phyloP scores from a whole-genome alignment of 2,329 filamentous ascomycete species.

The Emmonsia crescens region DNA sequence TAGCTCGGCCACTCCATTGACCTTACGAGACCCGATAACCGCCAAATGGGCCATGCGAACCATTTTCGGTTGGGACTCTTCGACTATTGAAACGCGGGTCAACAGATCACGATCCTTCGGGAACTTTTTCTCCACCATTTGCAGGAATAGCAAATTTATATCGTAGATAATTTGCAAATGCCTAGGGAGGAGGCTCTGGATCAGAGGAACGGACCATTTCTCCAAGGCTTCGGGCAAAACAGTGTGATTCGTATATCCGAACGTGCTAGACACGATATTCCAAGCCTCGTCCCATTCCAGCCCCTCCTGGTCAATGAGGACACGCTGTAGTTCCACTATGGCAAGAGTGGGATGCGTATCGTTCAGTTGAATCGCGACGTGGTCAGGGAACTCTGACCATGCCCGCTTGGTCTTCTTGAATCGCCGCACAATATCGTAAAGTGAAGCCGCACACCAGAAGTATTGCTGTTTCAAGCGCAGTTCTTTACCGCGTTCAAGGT shows the following conservation, averaged over 20 bases:
- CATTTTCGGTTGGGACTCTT: conserved; percentile 95
- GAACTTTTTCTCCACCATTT: conserved; percentile 79
- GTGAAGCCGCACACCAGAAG: conserved; percentile 96
- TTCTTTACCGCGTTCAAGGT: conserved; percentile 92
- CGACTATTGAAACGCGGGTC: conserved; percentile 84
- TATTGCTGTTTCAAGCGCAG: conserved; percentile 97
- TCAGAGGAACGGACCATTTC: conserved; percentile 91
- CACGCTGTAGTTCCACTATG: conserved; percentile 89
- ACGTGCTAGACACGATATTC: conserved; percentile 65
- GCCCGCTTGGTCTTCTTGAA: conserved; percentile 94
- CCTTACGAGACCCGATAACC: conserved; percentile 95
- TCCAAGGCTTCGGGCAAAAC: conserved; percentile 93
- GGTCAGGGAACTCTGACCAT: conserved; percentile 87
- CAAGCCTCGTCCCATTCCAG: conserved; percentile 91
- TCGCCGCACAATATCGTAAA: conserved; percentile 89
- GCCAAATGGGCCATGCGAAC: conserved; percentile 94
- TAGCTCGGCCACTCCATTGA: conserved; percentile 94
- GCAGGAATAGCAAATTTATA: conserved; percentile 90
- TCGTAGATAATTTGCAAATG: conserved; percentile 98
- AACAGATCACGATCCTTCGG: conserved; percentile 83
- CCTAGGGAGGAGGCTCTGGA: conserved; percentile 86
- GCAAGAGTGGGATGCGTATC: conserved; percentile 95
- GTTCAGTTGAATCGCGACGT: conserved; percentile 95
- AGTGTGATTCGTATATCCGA: conserved; percentile 98
- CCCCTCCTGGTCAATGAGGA: conserved; percentile 78